These are phyloP conservation scores for Pelargonium exstipulatum DNA, from an alignment of 441 rosid species.

Conservation along the genomic window DNA sequence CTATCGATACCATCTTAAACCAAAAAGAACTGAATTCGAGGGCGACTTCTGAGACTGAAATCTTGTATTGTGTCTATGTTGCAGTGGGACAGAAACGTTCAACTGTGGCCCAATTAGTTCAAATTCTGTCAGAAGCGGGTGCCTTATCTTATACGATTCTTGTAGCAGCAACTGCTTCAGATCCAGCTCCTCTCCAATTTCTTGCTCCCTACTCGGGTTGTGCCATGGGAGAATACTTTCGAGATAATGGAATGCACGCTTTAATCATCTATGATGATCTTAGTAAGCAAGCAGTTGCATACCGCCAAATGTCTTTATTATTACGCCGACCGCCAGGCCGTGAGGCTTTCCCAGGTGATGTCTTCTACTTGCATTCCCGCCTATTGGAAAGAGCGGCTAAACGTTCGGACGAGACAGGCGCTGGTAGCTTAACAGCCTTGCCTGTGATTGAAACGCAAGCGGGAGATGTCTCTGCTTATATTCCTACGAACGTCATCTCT, in stretches of 20 bases:
- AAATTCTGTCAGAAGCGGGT: conserved; percentile 20
- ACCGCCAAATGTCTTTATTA: conserved; percentile 1
- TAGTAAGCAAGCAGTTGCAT: neutral
- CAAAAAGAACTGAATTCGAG: neutral
- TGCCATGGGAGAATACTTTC: conserved; percentile 12
- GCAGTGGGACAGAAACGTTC: too few species aligned
- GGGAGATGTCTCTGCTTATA: conserved; percentile 15
- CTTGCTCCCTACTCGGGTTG: conserved; percentile 10
- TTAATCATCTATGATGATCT: conserved; percentile 14
- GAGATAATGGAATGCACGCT: conserved; percentile 1
- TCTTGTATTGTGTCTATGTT: neutral
- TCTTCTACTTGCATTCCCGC: conserved; percentile 16
- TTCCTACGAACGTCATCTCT: conserved; percentile 16
- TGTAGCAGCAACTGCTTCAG: conserved; percentile 18
- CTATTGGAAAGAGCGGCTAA: conserved; percentile 23
- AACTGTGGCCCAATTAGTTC: conserved; percentile 18
- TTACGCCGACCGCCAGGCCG: neutral
- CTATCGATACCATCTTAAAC: conserved; percentile 2
- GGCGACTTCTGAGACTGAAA: neutral
- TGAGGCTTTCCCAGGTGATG: conserved; percentile 5
- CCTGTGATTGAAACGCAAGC: conserved; percentile 14
- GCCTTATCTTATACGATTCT: conserved; percentile 22
- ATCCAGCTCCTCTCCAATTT: conserved; percentile 15
- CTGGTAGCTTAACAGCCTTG: conserved; percentile 15
- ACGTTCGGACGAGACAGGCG: conserved; percentile 14